Conservation (phyloP, 345 rosid species). For the Populus nigra region DNA sequence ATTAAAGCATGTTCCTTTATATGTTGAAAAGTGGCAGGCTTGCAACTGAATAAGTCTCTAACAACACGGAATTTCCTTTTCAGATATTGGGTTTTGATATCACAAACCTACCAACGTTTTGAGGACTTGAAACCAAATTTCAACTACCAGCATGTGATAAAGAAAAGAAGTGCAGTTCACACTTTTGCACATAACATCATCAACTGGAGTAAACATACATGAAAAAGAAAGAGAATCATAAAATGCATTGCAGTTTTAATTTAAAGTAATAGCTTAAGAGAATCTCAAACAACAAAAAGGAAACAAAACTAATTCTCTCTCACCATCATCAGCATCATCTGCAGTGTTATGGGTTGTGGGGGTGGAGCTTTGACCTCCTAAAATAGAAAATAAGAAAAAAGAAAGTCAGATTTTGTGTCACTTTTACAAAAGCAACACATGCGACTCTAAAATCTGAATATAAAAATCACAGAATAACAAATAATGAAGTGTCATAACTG, state of each 20-base stretch:
- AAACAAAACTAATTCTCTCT: slow-evolving; percentile 5
- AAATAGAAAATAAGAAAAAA: slow-evolving; percentile 13
- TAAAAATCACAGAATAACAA: background rate
- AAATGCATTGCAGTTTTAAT: background rate
- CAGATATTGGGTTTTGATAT: too few relatives aligned
- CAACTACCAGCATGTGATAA: background rate
- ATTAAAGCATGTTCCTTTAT: background rate
- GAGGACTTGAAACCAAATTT: background rate
- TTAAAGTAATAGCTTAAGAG: background rate
- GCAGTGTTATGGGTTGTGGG: slow-evolving; percentile 34
- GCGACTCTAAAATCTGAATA: background rate
- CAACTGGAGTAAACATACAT: background rate
- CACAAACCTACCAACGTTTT: background rate
- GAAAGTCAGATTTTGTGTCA: slow-evolving; percentile 12
- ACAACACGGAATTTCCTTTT: background rate
- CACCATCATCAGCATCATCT: slow-evolving; percentile 53
- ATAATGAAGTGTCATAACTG: background rate
- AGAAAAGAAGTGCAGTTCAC: background rate
- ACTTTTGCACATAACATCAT: background rate
- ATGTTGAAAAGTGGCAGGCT: background rate
- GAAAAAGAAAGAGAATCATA: background rate
- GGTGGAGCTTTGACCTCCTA: slow-evolving; percentile 42
- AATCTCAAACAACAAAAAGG: background rate
- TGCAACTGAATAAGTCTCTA: background rate
- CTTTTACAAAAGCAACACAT: background rate